Conservation (phyloP, 2,329 filamentous ascomycete genomes). For the Tolypocladium album region DNA sequence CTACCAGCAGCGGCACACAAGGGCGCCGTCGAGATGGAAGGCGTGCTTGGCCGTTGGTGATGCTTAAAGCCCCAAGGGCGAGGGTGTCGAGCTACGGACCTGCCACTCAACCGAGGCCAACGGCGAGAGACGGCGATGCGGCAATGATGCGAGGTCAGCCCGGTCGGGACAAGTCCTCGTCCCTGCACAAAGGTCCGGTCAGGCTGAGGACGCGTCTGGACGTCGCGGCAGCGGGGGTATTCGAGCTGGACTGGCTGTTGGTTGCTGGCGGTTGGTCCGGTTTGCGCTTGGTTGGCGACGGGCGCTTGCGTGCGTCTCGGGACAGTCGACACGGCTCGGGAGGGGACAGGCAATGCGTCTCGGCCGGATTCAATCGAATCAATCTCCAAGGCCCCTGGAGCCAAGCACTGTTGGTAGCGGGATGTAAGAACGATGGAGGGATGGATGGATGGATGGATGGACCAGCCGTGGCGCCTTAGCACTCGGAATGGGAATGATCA, state of each 20-base stretch:
- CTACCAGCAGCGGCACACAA: neutral
- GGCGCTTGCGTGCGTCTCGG: neutral
- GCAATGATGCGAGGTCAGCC: neutral
- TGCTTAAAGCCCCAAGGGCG: neutral
- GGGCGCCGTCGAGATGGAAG: neutral
- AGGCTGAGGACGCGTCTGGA: neutral
- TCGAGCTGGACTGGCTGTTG: neutral
- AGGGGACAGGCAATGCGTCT: neutral
- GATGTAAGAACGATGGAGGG: neutral
- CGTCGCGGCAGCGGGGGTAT: neutral
- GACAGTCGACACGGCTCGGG: neutral
- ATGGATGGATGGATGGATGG: neutral
- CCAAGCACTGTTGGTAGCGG: neutral
- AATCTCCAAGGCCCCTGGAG: neutral
- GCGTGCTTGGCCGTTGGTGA: neutral
- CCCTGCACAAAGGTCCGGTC: neutral
- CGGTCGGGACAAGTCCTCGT: too few relatives aligned
- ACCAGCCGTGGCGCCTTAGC: neutral
- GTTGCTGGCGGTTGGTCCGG: neutral
- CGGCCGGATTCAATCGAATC: neutral
- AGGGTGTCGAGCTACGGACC: neutral
- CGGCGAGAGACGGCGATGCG: neutral
- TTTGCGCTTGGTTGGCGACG: neutral
- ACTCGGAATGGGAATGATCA: neutral
- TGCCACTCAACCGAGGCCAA: neutral